Evolutionary conservation across 345 rosid species (phyloP).

Genomic region (Angophora floribunda): DNA sequence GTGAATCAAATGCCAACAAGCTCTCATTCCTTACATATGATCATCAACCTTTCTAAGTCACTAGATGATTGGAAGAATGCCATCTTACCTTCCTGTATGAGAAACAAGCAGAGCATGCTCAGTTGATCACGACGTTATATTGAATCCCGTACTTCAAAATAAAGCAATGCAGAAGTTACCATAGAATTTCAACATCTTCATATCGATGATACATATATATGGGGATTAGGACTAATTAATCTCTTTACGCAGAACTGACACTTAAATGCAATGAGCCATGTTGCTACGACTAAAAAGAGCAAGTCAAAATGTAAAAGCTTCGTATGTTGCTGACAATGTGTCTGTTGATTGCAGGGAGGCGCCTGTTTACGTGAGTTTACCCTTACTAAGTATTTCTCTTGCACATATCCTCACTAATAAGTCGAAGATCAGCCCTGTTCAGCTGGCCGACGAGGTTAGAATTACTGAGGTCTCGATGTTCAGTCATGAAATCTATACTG

Average conservation of each 20-base stretch:
- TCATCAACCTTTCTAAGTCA: not conserved
- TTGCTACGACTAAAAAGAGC: not conserved
- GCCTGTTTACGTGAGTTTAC: not conserved
- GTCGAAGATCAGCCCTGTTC: not conserved
- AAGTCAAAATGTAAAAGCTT: not conserved
- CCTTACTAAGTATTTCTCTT: not conserved
- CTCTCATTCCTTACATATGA: not conserved
- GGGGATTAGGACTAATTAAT: not conserved
- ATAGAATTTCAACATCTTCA: not conserved
- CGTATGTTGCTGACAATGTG: not conserved
- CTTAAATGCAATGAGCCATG: not conserved
- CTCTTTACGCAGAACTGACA: not conserved
- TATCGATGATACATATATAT: not conserved
- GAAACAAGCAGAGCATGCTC: not conserved
- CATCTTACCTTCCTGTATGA: not conserved
- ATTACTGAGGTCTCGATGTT: not conserved
- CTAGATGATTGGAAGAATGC: not conserved
- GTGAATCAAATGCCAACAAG: not conserved
- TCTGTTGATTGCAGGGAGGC: not conserved
- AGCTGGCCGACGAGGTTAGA: not conserved
- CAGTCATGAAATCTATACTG: not conserved
- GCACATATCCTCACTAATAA: not conserved
- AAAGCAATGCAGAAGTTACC: not conserved
- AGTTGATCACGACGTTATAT: not conserved
- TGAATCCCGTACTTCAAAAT: not conserved